Conservation (phyloP, 306 rosid species). For the Ceratonia siliqua region DNA sequence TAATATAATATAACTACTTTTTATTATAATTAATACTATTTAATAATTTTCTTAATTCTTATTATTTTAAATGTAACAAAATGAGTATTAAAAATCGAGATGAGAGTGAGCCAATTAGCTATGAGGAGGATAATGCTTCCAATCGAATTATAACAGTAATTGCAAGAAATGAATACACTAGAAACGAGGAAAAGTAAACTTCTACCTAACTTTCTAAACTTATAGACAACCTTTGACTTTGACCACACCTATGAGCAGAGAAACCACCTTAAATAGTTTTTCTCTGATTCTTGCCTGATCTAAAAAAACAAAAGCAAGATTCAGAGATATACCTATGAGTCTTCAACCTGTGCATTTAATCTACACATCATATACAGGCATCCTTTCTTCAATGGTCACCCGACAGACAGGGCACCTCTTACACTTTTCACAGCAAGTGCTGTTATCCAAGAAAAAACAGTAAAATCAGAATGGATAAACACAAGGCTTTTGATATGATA, state of each 20-base stretch:
- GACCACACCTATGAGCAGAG: conserved; percentile 21
- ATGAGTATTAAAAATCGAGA: background rate
- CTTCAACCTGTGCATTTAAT: conserved; percentile 30
- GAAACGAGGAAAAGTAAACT: background rate
- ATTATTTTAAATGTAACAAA: too few relatives aligned
- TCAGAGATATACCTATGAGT: conserved; percentile 30
- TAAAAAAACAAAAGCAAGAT: conserved; percentile 58
- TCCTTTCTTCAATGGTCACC: conserved; percentile 56
- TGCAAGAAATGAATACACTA: conserved; percentile 16
- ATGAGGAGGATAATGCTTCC: background rate
- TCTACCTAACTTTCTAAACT: background rate
- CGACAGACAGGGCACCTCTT: conserved; percentile 87
- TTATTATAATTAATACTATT: too few relatives aligned
- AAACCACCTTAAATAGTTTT: conserved; percentile 34
- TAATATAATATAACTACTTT: too few relatives aligned
- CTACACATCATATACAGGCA: conserved; percentile 73
- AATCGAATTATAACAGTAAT: background rate
- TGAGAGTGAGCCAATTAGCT: background rate
- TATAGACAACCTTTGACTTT: conserved; percentile 40
- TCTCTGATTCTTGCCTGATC: conserved; percentile 47
- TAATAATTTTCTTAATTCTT: conserved; percentile 5
- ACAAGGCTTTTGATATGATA: background rate
- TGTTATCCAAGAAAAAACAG: conserved; percentile 37
- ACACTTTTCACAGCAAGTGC: conserved; percentile 82
- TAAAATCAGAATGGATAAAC: background rate